Base-by-base conservation (phyloP, 176 grass and related monocot species). In the Oryza officinalis region DNA sequence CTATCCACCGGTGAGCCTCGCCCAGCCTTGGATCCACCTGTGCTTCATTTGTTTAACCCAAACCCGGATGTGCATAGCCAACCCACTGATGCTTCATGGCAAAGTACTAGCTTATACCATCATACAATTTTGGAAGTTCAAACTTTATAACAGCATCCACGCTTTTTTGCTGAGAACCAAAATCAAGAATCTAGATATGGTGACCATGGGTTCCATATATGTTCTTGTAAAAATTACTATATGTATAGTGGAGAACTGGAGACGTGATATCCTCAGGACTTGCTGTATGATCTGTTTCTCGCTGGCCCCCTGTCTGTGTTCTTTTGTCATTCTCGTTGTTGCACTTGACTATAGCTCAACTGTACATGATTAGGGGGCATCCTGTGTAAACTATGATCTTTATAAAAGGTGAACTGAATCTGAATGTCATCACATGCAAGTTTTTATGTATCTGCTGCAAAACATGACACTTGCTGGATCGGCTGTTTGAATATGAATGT, bases 271-370 rank as follows among this genome's bases (percentile, higher is more conserved):
- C 49, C 13, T 70, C 46, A 57, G 17, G 6, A 31, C 11, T 41
- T 22, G 31, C 52, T 71, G 49, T 77, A 43, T 70, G 25, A 77
- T 43, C 35, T 78, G 33, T 27, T 6, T 17, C 46, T 54, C 15
- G 7, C 72, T 54, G 72, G 13, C 46, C n/a, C 13, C 2, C 7
- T 37, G 12, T 61, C 9, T 85, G 3, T 27, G 75, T 13, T 49
- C 67, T 49, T 86, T 86, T 38, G 38, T 59, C 67, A 85, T 63
- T 82, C 22, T 61, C 26, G 28, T 31, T 18, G 2, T 65, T 50
- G 54, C 73, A 81, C 46, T 69, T 40, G 3, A 71, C 14, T 28
- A 27, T 46, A 59, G 68, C 32, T 73, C 44, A 28, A 20, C 37
- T 57, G 45, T 22, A 37, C 45, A 35, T 25, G 31, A 57, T 1